Evolutionary conservation across 2,329 filamentous ascomycete genomes (phyloP), one percentile per base, ranked within the genome.

Genomic region (Akanthomyces lecanii): DNA sequence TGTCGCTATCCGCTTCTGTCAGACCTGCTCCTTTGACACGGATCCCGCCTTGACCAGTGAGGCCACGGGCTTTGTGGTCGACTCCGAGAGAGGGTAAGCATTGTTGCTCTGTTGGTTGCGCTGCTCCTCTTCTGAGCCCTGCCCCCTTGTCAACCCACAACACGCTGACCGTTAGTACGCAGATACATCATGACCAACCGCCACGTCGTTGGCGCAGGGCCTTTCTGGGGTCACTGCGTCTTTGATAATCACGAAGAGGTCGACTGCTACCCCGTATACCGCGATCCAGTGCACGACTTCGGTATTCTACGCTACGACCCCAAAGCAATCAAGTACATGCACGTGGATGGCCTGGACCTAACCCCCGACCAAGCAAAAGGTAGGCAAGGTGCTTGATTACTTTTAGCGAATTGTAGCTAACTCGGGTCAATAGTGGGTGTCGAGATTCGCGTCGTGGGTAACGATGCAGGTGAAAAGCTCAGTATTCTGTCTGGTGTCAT

Each of bases 211-310:
- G 92, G 95, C 67, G 85, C 95, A 0, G 95, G 95, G 0, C 95
- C 95, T 1, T 99, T 99, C 77, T 98, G 94, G 89, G 95, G 95
- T 54, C 97, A 96, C 78, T 93, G 91, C 74, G 93, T 99, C 69
- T 99, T 99, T 75, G 96, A 99, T 76, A 99, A 99, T 74, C 95
- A 99, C 76, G 95, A 99, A 68, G 84, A 96, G 81, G 95, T 95
- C 69, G 95, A 99, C 74, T 94, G 96, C 54, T 91, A 92, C 72
- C 95, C 95, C 10, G 92, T 99, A 56, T 99, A 99, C 78, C 92
- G 95, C 71, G 95, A 99, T 72, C 96, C 95, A 18, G 94, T 99
- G 33, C 95, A 99, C 81, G 95, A 99, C 76, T 99, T 99, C 71
- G 95, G 95, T 66, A 96, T 99, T 70, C 85, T 99, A 57, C 89